Evolutionary conservation across 805 yeast species (phyloP).

Genomic region (Priceomyces melissophilus): DNA sequence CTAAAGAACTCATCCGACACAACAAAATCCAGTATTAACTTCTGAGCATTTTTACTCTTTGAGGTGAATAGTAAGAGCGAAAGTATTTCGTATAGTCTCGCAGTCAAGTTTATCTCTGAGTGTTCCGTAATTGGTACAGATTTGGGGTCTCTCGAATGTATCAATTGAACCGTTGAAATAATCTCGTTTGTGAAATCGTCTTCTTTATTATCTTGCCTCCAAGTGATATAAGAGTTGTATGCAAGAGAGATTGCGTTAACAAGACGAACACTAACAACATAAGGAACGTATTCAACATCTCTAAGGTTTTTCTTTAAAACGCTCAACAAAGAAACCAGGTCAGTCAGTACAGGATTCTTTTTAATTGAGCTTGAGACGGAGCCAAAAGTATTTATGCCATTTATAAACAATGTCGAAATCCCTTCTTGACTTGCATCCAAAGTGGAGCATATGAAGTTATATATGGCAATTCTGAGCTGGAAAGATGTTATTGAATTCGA

Average conservation of each 20-base stretch:
- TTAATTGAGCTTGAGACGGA: constrained; percentile 19
- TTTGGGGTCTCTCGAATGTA: constrained; percentile 17
- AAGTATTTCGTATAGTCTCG: constrained; percentile 71
- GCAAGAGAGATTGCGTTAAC: constrained; percentile 73
- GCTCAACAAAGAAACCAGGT: constrained; percentile 44
- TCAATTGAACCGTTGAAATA: constrained; percentile 28
- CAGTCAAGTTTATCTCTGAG: constrained; percentile 48
- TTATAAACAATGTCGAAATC: constrained; percentile 63
- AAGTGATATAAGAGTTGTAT: constrained; percentile 72
- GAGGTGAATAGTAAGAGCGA: constrained; percentile 68
- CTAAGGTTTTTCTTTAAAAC: constrained; percentile 55
- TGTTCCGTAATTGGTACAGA: constrained; percentile 32
- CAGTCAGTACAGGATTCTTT: constrained; percentile 17
- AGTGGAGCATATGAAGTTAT: constrained; percentile 63
- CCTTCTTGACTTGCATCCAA: constrained; percentile 77
- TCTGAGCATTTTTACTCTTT: constrained; percentile 37
- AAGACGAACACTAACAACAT: constrained; percentile 60
- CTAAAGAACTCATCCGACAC: constrained; percentile 33
- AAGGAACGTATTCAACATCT: constrained; percentile 53
- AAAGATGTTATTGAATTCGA: constrained; percentile 53
- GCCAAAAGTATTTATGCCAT: constrained; percentile 51
- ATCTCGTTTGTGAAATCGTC: constrained; percentile 42
- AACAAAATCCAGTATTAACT: constrained; percentile 42
- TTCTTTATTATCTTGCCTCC: constrained; percentile 52
- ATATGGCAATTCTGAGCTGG: constrained; percentile 51